Evolutionary conservation across 2,329 filamentous ascomycete genomes (phyloP).

Genomic region (Chrysoporthe cubensis): DNA sequence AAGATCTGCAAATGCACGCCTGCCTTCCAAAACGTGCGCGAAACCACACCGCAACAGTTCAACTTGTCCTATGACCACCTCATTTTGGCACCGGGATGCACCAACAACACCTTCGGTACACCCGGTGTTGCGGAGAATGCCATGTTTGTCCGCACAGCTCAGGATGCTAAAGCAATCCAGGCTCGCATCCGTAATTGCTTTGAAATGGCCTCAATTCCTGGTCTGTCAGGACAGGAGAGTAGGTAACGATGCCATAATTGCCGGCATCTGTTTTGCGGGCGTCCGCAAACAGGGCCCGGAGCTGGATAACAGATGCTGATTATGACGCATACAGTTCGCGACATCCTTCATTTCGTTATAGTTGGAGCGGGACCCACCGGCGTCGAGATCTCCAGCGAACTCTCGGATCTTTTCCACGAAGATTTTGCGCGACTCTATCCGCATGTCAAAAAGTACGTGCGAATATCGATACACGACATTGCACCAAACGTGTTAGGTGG

Average conservation of each 20-base stretch:
- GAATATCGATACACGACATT: constrained; percentile 25
- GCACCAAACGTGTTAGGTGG: constrained; percentile 20
- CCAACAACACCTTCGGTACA: constrained; percentile 24
- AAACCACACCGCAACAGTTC: constrained; percentile 9
- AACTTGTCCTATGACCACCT: constrained; percentile 21
- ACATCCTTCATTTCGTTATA: constrained; percentile 26
- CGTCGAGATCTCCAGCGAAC: constrained; percentile 24
- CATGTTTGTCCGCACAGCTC: constrained; percentile 24
- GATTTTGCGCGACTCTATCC: constrained; percentile 23
- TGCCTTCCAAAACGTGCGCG: constrained; percentile 14
- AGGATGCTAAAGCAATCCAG: constrained; percentile 25
- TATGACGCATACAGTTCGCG: constrained; percentile 1
- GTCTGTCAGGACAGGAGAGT: constrained; percentile 23
- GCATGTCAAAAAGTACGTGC: constrained; percentile 24
- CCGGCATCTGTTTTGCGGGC: background rate
- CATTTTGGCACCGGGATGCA: constrained; percentile 24
- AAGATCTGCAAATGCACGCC: constrained; percentile 20
- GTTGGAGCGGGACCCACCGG: constrained; percentile 25
- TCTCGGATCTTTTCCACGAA: constrained; percentile 23
- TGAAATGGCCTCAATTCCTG: constrained; percentile 24
- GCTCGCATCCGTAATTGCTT: constrained; percentile 22
- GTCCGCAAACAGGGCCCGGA: background rate
- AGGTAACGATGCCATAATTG: background rate
- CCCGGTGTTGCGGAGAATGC: constrained; percentile 21
- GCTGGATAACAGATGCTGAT: background rate